A percentile compares a stretch with the other conserved stretches of the same genome.
phyloP scores from a whole-genome alignment of 495 filamentous ascomycete species.

The Tuber umbilicatum region DNA sequence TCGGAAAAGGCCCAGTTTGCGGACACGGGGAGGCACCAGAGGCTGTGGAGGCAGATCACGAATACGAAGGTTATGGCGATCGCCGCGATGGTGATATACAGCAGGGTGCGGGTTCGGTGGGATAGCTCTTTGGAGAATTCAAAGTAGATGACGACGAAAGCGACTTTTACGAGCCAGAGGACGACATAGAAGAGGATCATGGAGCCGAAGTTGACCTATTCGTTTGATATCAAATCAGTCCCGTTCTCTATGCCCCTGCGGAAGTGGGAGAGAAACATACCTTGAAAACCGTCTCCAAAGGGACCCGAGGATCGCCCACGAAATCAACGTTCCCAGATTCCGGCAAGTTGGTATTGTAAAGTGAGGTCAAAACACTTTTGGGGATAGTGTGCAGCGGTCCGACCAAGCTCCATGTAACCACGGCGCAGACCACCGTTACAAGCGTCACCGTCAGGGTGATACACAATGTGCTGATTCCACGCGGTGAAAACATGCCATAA shows the following conservation, averaged over 20 bases:
- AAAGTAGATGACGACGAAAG: slow-evolving; percentile 1
- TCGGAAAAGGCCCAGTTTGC: not conserved
- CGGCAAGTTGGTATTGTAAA: not conserved
- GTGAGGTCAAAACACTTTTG: not conserved
- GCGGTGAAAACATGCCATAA: not conserved
- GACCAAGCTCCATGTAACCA: not conserved
- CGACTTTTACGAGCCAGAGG: not conserved
- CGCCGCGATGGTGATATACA: not conserved
- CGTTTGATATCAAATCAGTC: not conserved
- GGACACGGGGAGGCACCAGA: not conserved
- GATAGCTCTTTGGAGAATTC: not conserved
- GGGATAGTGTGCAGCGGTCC: not conserved
- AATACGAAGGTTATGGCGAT: not conserved
- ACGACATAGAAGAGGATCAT: slow-evolving; percentile 1
- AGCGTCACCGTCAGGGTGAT: not conserved
- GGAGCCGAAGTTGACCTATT: not conserved
- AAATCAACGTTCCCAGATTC: not conserved
- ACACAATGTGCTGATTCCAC: not conserved
- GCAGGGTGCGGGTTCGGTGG: not conserved
- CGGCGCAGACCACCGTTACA: not conserved
- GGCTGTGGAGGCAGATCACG: not conserved
- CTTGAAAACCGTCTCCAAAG: not conserved
- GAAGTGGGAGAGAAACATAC: not conserved
- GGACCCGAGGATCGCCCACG: not conserved
- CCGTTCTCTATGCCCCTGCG: not conserved